These are phyloP conservation scores for Rheum nobile DNA, from an alignment of 148 eudicot species.

Conservation along the genomic window DNA sequence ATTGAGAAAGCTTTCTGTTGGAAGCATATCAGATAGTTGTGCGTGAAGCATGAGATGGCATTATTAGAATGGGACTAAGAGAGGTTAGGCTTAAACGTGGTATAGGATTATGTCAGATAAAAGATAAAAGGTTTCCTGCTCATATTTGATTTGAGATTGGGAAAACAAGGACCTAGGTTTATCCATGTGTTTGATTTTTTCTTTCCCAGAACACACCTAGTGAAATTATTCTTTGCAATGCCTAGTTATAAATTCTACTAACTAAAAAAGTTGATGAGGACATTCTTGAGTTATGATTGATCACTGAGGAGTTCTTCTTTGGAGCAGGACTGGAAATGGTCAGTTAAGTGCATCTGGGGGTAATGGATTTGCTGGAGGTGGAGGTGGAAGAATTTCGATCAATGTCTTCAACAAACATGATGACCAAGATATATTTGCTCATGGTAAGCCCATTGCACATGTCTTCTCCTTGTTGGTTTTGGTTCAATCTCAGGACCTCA, in stretches of 20 bases:
- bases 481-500: neutral
- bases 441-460: constrained; percentile 38
- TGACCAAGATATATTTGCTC: constrained; percentile 44
- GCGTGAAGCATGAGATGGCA: neutral
- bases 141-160: neutral
- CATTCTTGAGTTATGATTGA: neutral
- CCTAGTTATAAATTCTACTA: neutral
- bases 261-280: neutral
- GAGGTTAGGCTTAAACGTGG: neutral
- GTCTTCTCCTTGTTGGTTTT: neutral
- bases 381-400: constrained; percentile 87
- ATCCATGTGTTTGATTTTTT: neutral
- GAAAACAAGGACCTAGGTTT: neutral
- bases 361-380: constrained; percentile 94
- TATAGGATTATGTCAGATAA: neutral
- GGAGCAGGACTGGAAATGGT: constrained; percentile 76
- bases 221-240: neutral
- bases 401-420: constrained; percentile 65
- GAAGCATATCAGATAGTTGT: neutral
- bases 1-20: neutral
- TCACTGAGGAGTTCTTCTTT: neutral
- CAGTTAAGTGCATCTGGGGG: constrained; percentile 78
- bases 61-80: neutral
- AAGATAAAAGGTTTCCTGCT: neutral
- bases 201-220: neutral